Conservation (phyloP, 805 yeast species). For the Candida glaebosa region DNA sequence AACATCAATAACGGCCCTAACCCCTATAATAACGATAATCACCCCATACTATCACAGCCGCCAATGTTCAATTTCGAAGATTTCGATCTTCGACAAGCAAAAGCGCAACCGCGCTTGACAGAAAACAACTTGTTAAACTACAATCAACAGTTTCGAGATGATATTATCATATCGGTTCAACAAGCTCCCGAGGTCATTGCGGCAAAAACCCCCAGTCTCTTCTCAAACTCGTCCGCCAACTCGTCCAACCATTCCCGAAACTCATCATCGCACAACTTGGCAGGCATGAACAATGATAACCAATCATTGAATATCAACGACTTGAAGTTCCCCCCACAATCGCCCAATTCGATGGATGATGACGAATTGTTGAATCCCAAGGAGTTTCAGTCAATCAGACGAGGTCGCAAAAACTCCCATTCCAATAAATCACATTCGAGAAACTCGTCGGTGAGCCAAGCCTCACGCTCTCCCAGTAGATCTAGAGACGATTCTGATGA, state of each 20-base stretch:
- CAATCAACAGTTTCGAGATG: constrained; percentile 13
- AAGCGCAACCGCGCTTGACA: constrained; percentile 7
- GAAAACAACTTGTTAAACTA: constrained; percentile 17
- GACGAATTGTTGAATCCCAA: constrained; percentile 24
- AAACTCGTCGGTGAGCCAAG: constrained; percentile 15
- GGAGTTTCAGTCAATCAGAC: constrained; percentile 36
- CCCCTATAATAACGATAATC: neutral
- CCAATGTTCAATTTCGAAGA: constrained; percentile 5
- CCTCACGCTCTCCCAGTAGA: constrained; percentile 7
- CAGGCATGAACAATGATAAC: neutral
- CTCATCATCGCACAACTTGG: neutral
- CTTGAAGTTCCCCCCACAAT: neutral
- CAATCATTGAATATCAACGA: constrained; percentile 4
- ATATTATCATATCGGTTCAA: constrained; percentile 17
- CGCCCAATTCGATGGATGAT: constrained; percentile 1
- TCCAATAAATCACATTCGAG: constrained; percentile 12
- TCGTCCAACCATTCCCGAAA: constrained; percentile 26
- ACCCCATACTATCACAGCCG: constrained; percentile 1
- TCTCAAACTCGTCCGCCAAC: constrained; percentile 44
- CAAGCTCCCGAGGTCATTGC: constrained; percentile 39
- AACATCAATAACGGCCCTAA: constrained; percentile 7
- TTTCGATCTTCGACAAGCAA: constrained; percentile 4
- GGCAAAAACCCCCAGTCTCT: constrained; percentile 53
- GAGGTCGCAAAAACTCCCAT: constrained; percentile 39
- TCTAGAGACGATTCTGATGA: constrained; percentile 24